Evolutionary conservation across 495 filamentous ascomycete species (phyloP).

Genomic region (Penicillium macrosclerotiorum): DNA sequence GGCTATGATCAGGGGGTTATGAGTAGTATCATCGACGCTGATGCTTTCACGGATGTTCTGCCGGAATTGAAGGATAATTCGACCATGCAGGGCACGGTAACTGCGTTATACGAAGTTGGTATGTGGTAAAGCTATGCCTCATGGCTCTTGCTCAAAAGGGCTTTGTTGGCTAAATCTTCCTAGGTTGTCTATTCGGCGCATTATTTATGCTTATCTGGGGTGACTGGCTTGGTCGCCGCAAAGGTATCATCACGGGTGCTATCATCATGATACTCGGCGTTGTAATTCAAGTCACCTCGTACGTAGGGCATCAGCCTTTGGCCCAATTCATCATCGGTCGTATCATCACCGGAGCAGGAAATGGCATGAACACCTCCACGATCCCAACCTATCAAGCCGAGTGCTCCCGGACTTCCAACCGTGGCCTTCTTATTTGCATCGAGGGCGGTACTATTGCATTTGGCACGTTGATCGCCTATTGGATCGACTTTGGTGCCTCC

Average conservation of each 20-base stretch:
- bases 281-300: constrained; percentile 66
- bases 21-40: constrained; percentile 76
- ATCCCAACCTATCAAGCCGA: constrained; percentile 82
- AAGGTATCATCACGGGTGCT: constrained; percentile 60
- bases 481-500: constrained; percentile 78
- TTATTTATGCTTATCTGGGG: constrained; percentile 67
- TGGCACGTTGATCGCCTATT: constrained; percentile 74
- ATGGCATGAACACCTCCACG: constrained; percentile 75
- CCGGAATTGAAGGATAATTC: constrained; percentile 61
- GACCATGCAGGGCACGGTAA: constrained; percentile 77
- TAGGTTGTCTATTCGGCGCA: constrained; percentile 72
- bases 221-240: constrained; percentile 65
- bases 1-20: constrained; percentile 58
- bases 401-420: constrained; percentile 71
- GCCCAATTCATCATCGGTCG: constrained; percentile 76
- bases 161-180: no score
- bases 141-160: no score
- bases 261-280: constrained; percentile 78
- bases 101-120: constrained; percentile 83
- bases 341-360: constrained; percentile 71
- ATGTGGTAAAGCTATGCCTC: no score
- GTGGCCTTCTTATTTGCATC: constrained; percentile 81
- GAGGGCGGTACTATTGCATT: constrained; percentile 79
- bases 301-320: constrained; percentile 40
- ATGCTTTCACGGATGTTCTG: constrained; percentile 70